These are phyloP conservation scores for Fraxinus floribunda DNA, from an alignment of 305 asterid genomes.

Conservation along the genomic window DNA sequence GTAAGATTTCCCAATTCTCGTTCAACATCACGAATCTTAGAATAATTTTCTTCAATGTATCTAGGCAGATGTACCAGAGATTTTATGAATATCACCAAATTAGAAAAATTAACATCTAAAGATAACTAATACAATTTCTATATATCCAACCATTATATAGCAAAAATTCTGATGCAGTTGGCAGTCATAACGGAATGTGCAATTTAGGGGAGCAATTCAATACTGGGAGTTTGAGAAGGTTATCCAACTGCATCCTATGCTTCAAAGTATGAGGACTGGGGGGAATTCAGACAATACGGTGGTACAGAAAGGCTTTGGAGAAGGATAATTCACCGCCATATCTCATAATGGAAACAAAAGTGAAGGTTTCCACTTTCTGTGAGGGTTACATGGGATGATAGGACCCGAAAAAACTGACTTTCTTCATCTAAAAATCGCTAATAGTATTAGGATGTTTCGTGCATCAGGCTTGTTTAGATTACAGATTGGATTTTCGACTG, in stretches of 20 bases:
- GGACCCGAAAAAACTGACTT: not conserved
- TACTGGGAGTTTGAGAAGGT: not conserved
- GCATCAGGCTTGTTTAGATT: not conserved
- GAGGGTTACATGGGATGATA: not conserved
- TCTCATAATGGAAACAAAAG: not conserved
- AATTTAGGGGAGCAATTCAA: not conserved
- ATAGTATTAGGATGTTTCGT: not conserved
- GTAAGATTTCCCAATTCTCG: slow-evolving; percentile 73
- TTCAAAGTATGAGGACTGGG: not conserved
- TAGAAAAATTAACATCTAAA: not conserved
- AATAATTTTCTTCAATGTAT: slow-evolving; percentile 85
- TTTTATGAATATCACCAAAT: not conserved
- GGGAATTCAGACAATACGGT: not conserved
- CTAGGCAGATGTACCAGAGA: slow-evolving; percentile 30
- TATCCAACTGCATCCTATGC: not conserved
- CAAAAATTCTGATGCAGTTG: not conserved
- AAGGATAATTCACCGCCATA: not conserved
- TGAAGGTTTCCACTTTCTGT: not conserved
- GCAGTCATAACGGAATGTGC: not conserved
- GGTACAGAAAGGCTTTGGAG: not conserved
- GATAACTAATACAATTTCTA: not conserved
- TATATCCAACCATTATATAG: not conserved
- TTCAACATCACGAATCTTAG: slow-evolving; percentile 97
- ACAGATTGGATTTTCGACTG: not conserved
- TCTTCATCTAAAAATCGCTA: not conserved